Percentiles rank a stretch among this genome's conserved stretches.
Evolutionary conservation across 495 filamentous ascomycete genomes (phyloP).

Genomic region (Podospora conica): DNA sequence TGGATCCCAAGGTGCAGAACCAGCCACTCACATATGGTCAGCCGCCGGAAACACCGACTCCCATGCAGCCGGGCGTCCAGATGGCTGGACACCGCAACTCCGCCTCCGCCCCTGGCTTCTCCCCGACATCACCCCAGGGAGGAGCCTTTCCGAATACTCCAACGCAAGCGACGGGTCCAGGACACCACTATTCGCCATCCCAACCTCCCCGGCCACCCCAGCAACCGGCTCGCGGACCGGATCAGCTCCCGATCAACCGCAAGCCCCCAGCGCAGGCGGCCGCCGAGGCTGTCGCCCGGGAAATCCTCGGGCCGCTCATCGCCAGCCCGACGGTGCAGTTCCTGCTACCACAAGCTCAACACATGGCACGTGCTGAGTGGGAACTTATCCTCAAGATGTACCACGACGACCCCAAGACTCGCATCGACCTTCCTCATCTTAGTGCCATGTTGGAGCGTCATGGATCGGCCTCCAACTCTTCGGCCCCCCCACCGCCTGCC

Average conservation of each 20-base stretch:
- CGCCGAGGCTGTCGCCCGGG: conserved; percentile 46
- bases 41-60: conserved; percentile 26
- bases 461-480: background rate
- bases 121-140: conserved; percentile 43
- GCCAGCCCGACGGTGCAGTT: conserved; percentile 58
- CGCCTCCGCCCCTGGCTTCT: conserved; percentile 40
- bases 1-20: background rate
- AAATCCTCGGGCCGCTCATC: conserved; percentile 55
- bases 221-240: conserved; percentile 23
- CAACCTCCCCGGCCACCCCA: conserved; percentile 27
- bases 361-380: conserved; percentile 57
- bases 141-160: conserved; percentile 31
- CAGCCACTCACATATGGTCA: conserved; percentile 14
- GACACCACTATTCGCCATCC: conserved; percentile 27
- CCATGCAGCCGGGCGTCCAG: conserved; percentile 13
- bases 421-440: conserved; percentile 44
- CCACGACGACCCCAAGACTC: conserved; percentile 42
- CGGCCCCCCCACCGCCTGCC: background rate
- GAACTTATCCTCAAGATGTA: conserved; percentile 56
- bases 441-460: conserved; percentile 38
- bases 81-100: conserved; percentile 30
- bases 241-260: background rate
- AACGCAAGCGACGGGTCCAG: conserved; percentile 13
- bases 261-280: conserved; percentile 21
- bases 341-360: conserved; percentile 58